These are phyloP conservation scores for Xylaria hypoxylon DNA, from an alignment of 2,329 filamentous ascomycete species.

Conservation along the genomic window DNA sequence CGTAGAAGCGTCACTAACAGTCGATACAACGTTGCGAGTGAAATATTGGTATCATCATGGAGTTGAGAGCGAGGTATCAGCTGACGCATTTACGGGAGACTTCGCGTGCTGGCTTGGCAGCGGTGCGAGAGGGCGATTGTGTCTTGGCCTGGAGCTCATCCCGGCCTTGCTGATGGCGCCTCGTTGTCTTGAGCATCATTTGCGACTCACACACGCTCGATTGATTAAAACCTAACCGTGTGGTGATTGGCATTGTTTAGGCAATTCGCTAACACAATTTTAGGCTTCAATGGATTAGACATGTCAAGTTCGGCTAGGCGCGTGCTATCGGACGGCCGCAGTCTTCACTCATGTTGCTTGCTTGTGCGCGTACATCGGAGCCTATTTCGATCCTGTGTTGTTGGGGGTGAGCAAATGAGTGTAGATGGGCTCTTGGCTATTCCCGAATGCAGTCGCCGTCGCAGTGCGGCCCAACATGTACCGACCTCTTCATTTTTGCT, in stretches of 20 bases:
- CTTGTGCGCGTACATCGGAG: slow-evolving; percentile 11
- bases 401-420: background rate
- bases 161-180: background rate
- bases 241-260: background rate
- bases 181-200: background rate
- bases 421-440: background rate
- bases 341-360: slow-evolving; percentile 1
- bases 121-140: background rate
- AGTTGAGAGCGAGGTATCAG: background rate
- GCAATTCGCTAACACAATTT: background rate
- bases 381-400: background rate
- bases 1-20: too few relatives aligned
- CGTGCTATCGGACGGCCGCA: background rate
- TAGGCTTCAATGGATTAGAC: background rate
- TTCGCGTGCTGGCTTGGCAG: background rate
- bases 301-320: background rate
- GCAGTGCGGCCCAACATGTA: slow-evolving; percentile 14
- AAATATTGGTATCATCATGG: background rate
- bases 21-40: background rate
- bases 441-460: background rate
- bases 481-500: slow-evolving; percentile 1
- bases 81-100: background rate
- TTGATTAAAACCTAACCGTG: background rate
- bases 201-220: background rate
- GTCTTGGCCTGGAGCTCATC: background rate